Conservation (phyloP, 129 eudicot genomes). For the Artemisia annua region DNA sequence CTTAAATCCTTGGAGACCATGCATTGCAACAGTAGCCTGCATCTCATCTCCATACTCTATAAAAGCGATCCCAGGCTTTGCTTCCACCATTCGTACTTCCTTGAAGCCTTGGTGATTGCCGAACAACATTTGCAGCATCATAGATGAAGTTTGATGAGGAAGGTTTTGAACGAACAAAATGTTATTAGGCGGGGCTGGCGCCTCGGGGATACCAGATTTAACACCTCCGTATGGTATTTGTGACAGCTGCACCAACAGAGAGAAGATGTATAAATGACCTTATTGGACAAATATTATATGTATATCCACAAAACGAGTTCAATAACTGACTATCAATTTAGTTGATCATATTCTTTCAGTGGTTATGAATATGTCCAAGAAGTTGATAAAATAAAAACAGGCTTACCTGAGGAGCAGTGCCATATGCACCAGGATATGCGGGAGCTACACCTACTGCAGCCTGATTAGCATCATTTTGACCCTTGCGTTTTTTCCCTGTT, state of each 20-base stretch:
- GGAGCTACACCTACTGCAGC: conserved; percentile 60
- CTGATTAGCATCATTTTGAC: conserved; percentile 82
- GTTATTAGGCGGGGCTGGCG: conserved; percentile 92
- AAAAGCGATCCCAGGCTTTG: conserved; percentile 94
- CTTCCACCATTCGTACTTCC: conserved; percentile 98
- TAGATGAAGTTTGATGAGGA: conserved; percentile 80
- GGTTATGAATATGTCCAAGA: background rate
- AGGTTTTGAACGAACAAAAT: conserved; percentile 84
- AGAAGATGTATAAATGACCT: background rate
- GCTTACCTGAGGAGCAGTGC: conserved; percentile 81
- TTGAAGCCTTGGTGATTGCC: conserved; percentile 85
- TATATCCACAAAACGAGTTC: background rate
- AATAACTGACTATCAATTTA: background rate
- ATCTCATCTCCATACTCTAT: conserved; percentile 87
- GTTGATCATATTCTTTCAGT: too few species aligned
- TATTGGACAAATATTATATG: background rate
- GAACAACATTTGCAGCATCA: conserved; percentile 93
- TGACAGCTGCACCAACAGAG: conserved; percentile 60
- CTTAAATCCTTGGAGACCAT: conserved; percentile 82
- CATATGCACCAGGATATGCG: conserved; percentile 73
- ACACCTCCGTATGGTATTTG: conserved; percentile 77
- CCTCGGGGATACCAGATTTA: conserved; percentile 68
- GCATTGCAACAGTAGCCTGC: conserved; percentile 91
- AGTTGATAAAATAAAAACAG: background rate
- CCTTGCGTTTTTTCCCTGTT: conserved; percentile 80